These are phyloP conservation scores for Diplodia seriata DNA, from an alignment of 2,329 filamentous ascomycete species.

Conservation along the genomic window DNA sequence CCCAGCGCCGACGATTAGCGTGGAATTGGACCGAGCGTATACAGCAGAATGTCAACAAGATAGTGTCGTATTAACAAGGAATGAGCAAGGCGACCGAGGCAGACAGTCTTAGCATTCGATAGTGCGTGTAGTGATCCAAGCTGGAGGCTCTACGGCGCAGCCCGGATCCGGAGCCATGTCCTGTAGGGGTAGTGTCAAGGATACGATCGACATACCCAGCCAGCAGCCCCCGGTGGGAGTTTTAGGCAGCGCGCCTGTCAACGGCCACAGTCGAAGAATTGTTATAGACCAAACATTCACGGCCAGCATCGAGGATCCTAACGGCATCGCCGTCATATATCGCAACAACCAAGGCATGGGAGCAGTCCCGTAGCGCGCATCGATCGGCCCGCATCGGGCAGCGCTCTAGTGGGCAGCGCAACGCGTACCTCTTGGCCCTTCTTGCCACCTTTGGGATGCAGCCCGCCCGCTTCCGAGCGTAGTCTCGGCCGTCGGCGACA, in stretches of 20 bases:
- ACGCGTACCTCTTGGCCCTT: not conserved
- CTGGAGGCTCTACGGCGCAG: not conserved
- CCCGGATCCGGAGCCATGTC: not conserved
- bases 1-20: not conserved
- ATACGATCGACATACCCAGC: no score
- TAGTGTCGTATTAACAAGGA: not conserved
- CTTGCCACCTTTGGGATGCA: not conserved
- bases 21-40: not conserved
- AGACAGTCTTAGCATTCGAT: not conserved
- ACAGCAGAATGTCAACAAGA: not conserved
- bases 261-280: no score
- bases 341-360: not conserved
- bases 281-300: no score
- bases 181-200: not conserved
- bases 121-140: no score
- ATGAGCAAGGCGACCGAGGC: not conserved
- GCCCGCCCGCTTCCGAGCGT: constrained; percentile 1
- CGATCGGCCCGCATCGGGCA: not conserved
- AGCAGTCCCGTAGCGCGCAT: not conserved
- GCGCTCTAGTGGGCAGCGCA: not conserved
- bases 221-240: not conserved
- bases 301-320: not conserved
- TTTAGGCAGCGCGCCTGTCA: not conserved
- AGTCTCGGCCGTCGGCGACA: not conserved
- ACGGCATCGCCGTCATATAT: not conserved